Conservation (phyloP, 768 basidiomycete species). For the Pisolithus orientalis region DNA sequence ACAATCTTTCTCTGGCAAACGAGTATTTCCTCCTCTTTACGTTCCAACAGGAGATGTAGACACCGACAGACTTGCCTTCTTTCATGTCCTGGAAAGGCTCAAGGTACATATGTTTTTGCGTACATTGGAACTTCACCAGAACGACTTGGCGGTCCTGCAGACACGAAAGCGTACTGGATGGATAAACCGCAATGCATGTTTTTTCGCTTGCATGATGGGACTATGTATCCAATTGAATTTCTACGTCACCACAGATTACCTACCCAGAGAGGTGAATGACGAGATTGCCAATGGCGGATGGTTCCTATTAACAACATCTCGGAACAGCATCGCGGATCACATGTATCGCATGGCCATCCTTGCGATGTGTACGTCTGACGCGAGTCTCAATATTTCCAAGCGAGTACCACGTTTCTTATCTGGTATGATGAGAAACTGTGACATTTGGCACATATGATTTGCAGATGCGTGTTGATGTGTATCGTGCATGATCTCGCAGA, state of each 20-base stretch:
- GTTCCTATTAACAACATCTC: neutral
- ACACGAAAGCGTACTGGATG: constrained; percentile 96
- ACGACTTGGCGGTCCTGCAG: constrained; percentile 33
- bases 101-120: constrained; percentile 58
- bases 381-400: constrained; percentile 69
- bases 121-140: neutral
- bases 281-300: neutral
- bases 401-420: constrained; percentile 27
- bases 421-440: neutral
- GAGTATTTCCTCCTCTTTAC: constrained; percentile 60
- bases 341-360: constrained; percentile 98
- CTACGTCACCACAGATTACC: constrained; percentile 49
- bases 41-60: constrained; percentile 43
- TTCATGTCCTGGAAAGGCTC: constrained; percentile 82
- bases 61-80: constrained; percentile 77
- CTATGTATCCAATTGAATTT: neutral
- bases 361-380: constrained; percentile 78
- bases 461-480: constrained; percentile 82
- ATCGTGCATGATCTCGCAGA: constrained; percentile 95
- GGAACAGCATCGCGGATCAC: constrained; percentile 80
- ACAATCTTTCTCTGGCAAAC: constrained; percentile 14
- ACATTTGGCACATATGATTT: neutral
- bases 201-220: neutral
- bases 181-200: constrained; percentile 61
- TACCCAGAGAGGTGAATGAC: constrained; percentile 67